phyloP scores from a whole-genome alignment of 179 eudicot species.

The Patellifolia procumbens region DNA sequence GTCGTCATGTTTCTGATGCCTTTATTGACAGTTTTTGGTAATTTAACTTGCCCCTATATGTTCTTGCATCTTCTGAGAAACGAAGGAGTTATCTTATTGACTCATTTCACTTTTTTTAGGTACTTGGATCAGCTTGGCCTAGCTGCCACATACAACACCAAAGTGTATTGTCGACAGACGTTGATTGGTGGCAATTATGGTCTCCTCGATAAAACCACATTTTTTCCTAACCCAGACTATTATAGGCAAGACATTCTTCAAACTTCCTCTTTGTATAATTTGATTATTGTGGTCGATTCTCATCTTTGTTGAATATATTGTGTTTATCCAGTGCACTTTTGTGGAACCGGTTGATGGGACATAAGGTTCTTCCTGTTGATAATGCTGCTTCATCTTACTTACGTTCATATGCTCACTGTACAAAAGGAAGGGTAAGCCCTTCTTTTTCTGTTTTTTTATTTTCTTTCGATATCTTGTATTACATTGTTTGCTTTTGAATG shows the following conservation, averaged over 20 bases:
- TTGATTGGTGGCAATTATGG: conserved; percentile 91
- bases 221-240: conserved; percentile 88
- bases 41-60: not conserved
- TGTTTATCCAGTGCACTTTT: conserved; percentile 67
- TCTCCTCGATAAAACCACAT: conserved; percentile 65
- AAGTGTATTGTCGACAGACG: conserved; percentile 92
- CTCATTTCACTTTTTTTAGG: conserved; percentile 41
- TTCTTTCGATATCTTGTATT: conserved; percentile 7
- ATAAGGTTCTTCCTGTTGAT: conserved; percentile 63
- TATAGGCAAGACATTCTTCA: conserved; percentile 56
- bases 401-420: conserved; percentile 84
- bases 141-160: conserved; percentile 77
- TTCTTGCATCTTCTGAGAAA: not conserved
- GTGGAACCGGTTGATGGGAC: conserved; percentile 90
- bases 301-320: conserved; percentile 9
- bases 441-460: not conserved
- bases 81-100: not conserved
- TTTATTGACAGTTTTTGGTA: conserved; percentile 93
- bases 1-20: conserved; percentile 62
- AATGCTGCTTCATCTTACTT: conserved; percentile 53
- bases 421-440: conserved; percentile 71
- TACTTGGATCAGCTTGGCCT: conserved; percentile 93
- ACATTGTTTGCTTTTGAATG: not conserved
- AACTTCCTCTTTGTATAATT: not conserved
- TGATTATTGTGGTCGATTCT: not conserved